Percentiles rank a stretch among this genome's conserved stretches.
Evolutionary conservation across 257 asterid genomes (phyloP).

Genomic region (Rhazya stricta): DNA sequence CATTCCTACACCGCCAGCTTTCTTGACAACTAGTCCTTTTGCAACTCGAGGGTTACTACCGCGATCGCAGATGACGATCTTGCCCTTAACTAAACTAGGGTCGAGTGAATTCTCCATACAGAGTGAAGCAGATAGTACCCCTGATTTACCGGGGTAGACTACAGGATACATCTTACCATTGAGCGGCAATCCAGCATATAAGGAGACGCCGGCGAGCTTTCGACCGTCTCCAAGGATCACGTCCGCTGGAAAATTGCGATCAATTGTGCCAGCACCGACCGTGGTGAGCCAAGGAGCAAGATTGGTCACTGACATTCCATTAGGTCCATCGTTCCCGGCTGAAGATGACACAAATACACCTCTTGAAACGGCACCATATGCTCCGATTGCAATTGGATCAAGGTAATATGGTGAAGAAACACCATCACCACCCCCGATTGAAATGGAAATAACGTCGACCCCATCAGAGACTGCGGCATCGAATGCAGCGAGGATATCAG

Average conservation of each 20-base stretch:
- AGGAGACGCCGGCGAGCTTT: constrained; percentile 67
- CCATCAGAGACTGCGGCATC: constrained; percentile 90
- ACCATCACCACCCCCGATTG: constrained; percentile 95
- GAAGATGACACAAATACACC: constrained; percentile 90
- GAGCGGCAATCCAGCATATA: constrained; percentile 71
- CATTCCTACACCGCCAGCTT: constrained; percentile 95
- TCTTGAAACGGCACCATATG: constrained; percentile 93
- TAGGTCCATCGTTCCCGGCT: constrained; percentile 97
- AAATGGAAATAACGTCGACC: constrained; percentile 87
- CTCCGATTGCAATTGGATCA: constrained; percentile 94
- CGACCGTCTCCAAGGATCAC: constrained; percentile 61
- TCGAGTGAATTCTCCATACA: constrained; percentile 94
- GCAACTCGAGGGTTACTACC: constrained; percentile 94
- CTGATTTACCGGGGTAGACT: constrained; percentile 77
- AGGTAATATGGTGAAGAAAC: constrained; percentile 89
- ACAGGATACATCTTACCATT: constrained; percentile 68
- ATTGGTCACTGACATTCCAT: constrained; percentile 89
- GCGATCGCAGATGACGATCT: constrained; percentile 87
- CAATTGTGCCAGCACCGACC: constrained; percentile 95
- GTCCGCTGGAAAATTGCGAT: constrained; percentile 80
- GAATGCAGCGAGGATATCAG: constrained; percentile 92
- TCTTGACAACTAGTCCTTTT: constrained; percentile 77
- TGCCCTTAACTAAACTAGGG: constrained; percentile 54
- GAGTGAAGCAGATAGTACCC: constrained; percentile 74
- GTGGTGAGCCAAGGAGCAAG: constrained; percentile 96